Conservation (phyloP, 768 basidiomycete genomes). For the Gelatoporia subvermispora region DNA sequence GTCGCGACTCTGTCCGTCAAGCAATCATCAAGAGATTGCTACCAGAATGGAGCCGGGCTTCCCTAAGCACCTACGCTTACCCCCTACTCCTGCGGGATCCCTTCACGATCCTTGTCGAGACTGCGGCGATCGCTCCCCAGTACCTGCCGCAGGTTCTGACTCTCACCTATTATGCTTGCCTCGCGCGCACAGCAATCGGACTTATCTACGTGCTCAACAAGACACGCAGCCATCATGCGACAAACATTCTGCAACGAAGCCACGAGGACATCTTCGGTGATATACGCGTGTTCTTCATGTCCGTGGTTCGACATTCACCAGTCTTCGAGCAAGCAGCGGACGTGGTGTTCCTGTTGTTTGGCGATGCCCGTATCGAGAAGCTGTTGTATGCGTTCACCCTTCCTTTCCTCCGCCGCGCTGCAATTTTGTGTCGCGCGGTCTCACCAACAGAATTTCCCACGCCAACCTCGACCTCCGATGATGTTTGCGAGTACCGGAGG, state of each 20-base stretch:
- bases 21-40: conserved; percentile 85
- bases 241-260: conserved; percentile 44
- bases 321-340: conserved; percentile 83
- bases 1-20: conserved; percentile 71
- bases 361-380: conserved; percentile 81
- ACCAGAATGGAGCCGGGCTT: conserved; percentile 88
- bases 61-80: conserved; percentile 76
- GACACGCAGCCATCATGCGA: conserved; percentile 41
- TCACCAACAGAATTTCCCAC: conserved; percentile 60
- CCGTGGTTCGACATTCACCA: conserved; percentile 83
- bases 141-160: conserved; percentile 86
- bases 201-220: conserved; percentile 80
- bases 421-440: conserved; percentile 78
- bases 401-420: conserved; percentile 85
- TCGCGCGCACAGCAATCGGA: conserved; percentile 82
- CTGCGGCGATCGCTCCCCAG: conserved; percentile 85
- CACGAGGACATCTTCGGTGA: conserved; percentile 79
- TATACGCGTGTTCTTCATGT: conserved; percentile 86
- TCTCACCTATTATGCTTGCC: conserved; percentile 84
- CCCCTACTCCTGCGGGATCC: conserved; percentile 89
- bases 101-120: conserved; percentile 83
- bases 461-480: conserved; percentile 35
- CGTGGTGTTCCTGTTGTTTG: conserved; percentile 72
- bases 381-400: conserved; percentile 83
- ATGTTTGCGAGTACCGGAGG: conserved; percentile 71